Percentiles rank a stretch among this genome's conserved stretches.
Conservation (phyloP, 139 green algal genomes). For the Chlorella sp. region DNA sequence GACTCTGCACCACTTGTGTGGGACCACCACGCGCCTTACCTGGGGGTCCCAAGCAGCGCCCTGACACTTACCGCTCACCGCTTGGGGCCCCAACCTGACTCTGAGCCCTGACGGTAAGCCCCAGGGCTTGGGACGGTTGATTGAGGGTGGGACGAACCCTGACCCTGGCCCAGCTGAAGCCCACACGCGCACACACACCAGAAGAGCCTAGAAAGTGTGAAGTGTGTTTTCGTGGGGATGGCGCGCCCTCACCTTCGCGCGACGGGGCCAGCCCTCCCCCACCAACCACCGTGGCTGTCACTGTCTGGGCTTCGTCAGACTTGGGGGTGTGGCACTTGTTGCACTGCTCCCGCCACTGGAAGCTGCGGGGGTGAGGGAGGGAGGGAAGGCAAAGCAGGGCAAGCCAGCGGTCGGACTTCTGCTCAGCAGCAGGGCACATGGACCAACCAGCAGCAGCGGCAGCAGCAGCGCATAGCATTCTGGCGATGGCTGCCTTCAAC, state of each 20-base stretch:
- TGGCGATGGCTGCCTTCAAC: no score
- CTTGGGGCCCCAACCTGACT: no score
- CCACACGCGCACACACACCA: not conserved
- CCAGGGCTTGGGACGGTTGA: no score
- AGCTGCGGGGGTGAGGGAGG: constrained; percentile 40
- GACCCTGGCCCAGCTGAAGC: not conserved
- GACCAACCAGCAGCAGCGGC: no score
- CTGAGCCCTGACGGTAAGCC: no score
- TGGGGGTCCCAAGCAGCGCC: no score
- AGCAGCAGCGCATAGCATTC: no score
- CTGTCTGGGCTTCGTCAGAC: constrained; percentile 8
- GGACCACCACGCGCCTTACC: no score
- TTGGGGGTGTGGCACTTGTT: constrained; percentile 54
- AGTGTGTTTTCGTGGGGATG: no score
- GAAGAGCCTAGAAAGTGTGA: not conserved
- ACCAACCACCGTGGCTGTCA: constrained; percentile 29
- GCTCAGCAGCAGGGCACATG: no score
- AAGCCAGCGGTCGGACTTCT: not conserved
- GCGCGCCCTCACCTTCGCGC: constrained; percentile 12
- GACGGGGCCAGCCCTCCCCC: not conserved
- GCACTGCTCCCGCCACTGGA: constrained; percentile 61
- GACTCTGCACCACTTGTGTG: no score
- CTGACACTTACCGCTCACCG: no score
- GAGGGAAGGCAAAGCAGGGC: not conserved
- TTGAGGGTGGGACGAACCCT: not conserved